phyloP scores from a whole-genome alignment of 768 basidiomycete species.

The Coprinopsis sp. region DNA sequence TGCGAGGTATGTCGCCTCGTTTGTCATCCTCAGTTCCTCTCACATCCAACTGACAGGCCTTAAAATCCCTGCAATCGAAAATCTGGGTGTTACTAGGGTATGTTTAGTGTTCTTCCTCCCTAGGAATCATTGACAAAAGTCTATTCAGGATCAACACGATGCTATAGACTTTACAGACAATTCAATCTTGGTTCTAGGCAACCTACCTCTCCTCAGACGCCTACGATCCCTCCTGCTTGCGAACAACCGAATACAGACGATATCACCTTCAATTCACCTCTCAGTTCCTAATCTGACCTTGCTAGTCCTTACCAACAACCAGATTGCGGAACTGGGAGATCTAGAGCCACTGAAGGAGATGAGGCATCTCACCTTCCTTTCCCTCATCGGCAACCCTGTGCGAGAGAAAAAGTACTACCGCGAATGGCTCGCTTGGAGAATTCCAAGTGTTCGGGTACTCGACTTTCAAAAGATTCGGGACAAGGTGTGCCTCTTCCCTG shows the following conservation, averaged over 20 bases:
- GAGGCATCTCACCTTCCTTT: slow-evolving; percentile 68
- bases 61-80: slow-evolving; percentile 95
- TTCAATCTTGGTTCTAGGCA: slow-evolving; percentile 73
- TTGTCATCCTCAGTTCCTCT: slow-evolving; percentile 17
- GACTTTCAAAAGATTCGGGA: slow-evolving; percentile 95
- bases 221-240: slow-evolving; percentile 80
- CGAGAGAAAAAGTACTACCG: slow-evolving; percentile 93
- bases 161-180: slow-evolving; percentile 94
- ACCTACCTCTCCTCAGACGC: slow-evolving; percentile 83
- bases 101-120: slow-evolving; percentile 22
- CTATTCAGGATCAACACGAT: slow-evolving; percentile 84
- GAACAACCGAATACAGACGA: slow-evolving; percentile 83
- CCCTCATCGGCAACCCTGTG: slow-evolving; percentile 79
- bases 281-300: slow-evolving; percentile 82
- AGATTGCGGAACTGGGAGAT: slow-evolving; percentile 74
- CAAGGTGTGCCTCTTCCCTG: slow-evolving; percentile 67
- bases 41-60: slow-evolving; percentile 52
- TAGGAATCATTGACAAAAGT: slow-evolving; percentile 9
- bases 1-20: slow-evolving; percentile 58
- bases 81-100: slow-evolving; percentile 88
- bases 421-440: slow-evolving; percentile 90
- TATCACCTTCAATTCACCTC: slow-evolving; percentile 77
- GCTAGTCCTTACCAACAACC: slow-evolving; percentile 82
- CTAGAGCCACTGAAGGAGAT: slow-evolving; percentile 79
- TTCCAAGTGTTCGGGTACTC: slow-evolving; percentile 83